phyloP scores from a whole-genome alignment of 1,139 yeast genomes.

The Candida sanyaensis region DNA sequence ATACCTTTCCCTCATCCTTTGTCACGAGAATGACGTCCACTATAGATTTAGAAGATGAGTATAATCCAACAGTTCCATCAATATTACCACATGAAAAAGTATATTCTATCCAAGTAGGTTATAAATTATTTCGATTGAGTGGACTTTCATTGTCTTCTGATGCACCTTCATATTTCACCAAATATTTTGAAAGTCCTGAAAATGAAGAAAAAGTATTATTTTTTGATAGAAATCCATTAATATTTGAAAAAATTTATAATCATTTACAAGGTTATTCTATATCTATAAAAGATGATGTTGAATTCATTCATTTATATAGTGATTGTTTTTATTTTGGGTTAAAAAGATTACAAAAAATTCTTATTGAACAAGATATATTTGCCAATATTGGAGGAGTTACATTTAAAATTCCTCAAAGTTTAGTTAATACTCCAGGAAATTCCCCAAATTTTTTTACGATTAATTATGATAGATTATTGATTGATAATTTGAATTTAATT shows the following conservation, averaged over 20 bases:
- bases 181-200: conserved; percentile 38
- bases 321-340: conserved; percentile 77
- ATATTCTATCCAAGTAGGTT: conserved; percentile 75
- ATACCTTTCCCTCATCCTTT: too few species aligned
- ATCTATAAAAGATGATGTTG: conserved; percentile 56
- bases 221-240: conserved; percentile 74
- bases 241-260: conserved; percentile 63
- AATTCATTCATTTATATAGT: conserved; percentile 62
- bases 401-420: conserved; percentile 58
- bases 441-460: conserved; percentile 75
- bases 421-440: conserved; percentile 63
- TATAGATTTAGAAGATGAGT: conserved; percentile 19
- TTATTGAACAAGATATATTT: conserved; percentile 59
- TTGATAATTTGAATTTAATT: conserved; percentile 44
- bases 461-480: conserved; percentile 50
- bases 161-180: conserved; percentile 64
- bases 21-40: conserved; percentile 1
- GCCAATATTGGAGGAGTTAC: conserved; percentile 61
- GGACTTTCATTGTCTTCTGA: conserved; percentile 89
- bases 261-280: conserved; percentile 83
- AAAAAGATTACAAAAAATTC: conserved; percentile 50
- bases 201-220: conserved; percentile 53
- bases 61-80: conserved; percentile 54
- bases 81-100: conserved; percentile 65
- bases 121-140: conserved; percentile 55